These are phyloP conservation scores for Amanita rubescens DNA, from an alignment of 768 basidiomycete genomes.

Conservation along the genomic window DNA sequence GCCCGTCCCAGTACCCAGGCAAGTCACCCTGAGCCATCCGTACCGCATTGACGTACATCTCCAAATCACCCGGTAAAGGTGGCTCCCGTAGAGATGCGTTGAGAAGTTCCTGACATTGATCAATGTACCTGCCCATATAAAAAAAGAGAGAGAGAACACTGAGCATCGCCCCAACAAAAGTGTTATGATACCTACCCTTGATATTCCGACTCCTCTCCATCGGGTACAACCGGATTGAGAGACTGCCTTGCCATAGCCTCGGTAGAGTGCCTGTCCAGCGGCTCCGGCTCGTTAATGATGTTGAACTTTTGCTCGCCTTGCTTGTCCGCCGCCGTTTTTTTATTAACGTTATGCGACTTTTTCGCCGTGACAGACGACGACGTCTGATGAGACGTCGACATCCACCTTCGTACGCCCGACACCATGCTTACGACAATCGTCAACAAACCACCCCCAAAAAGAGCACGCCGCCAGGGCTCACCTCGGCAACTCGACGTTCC, in stretches of 20 bases:
- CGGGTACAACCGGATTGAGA: constrained; percentile 56
- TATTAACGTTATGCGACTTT: constrained; percentile 30
- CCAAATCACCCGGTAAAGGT: constrained; percentile 33
- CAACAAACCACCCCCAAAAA: neutral
- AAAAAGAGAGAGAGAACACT: neutral
- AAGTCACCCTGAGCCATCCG: constrained; percentile 38
- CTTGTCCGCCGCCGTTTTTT: constrained; percentile 28
- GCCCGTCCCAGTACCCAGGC: constrained; percentile 18
- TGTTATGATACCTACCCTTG: constrained; percentile 40
- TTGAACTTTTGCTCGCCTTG: constrained; percentile 30
- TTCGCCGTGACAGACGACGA: constrained; percentile 26
- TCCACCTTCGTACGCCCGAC: constrained; percentile 75
- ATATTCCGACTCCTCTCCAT: constrained; percentile 64
- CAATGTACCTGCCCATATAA: constrained; percentile 66
- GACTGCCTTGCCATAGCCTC: constrained; percentile 50
- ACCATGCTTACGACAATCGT: constrained; percentile 44
- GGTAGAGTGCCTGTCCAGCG: constrained; percentile 44
- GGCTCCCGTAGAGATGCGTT: constrained; percentile 38
- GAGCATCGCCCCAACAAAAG: neutral
- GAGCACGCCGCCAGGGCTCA: constrained; percentile 1
- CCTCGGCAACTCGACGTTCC: constrained; percentile 27
- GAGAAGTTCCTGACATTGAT: constrained; percentile 50
- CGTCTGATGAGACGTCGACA: constrained; percentile 47
- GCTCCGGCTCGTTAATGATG: constrained; percentile 21
- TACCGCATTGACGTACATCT: constrained; percentile 44